phyloP scores from a whole-genome alignment of 306 rosid species.

The Citrullus colocynthis region DNA sequence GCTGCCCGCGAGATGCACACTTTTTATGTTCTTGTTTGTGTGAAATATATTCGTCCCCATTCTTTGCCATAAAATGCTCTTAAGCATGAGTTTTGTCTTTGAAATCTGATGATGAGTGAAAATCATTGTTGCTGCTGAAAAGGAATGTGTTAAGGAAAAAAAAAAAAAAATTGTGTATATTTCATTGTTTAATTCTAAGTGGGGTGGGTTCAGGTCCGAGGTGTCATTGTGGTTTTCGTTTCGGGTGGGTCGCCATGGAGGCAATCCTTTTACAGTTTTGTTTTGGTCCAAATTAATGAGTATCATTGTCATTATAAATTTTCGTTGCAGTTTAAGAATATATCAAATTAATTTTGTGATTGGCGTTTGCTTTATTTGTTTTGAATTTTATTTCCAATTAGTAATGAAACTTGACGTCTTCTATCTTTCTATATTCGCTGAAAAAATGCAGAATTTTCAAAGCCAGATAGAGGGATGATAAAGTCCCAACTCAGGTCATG shows the following conservation, averaged over 20 bases:
- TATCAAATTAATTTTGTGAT: constrained; percentile 9
- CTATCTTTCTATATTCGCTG: background rate
- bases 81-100: constrained; percentile 51
- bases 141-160: constrained; percentile 16
- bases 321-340: constrained; percentile 2
- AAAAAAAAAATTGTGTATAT: constrained; percentile 49
- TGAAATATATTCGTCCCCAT: constrained; percentile 41
- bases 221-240: constrained; percentile 21
- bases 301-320: constrained; percentile 18
- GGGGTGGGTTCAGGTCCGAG: constrained; percentile 24
- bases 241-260: constrained; percentile 38
- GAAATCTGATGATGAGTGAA: constrained; percentile 15
- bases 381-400: background rate
- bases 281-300: constrained; percentile 3
- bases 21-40: constrained; percentile 19
- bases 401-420: background rate
- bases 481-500: too few species aligned
- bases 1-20: constrained; percentile 4
- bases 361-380: background rate
- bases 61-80: constrained; percentile 67
- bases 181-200: constrained; percentile 27
- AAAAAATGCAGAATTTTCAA: background rate
- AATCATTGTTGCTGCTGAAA: constrained; percentile 7
- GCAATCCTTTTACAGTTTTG: constrained; percentile 17
- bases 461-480: background rate